A percentile compares a stretch with the other conserved stretches of the same genome.
phyloP scores from a whole-genome alignment of 2,329 filamentous ascomycete species.

The Dothistroma septosporum region DNA sequence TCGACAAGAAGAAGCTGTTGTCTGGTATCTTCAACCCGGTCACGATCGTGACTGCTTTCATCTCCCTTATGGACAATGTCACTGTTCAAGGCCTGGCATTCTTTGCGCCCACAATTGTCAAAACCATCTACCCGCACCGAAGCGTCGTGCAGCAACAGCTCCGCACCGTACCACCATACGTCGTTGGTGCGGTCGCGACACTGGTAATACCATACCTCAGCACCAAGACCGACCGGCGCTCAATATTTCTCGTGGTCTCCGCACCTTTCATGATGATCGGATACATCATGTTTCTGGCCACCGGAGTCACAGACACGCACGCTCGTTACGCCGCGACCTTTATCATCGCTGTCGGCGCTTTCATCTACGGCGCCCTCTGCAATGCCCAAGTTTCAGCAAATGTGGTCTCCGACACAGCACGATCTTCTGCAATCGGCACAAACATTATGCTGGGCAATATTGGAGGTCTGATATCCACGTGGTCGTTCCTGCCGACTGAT shows the following conservation, averaged over 20 bases:
- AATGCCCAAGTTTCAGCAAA: constrained; percentile 67
- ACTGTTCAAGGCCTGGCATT: constrained; percentile 68
- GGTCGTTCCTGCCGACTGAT: constrained; percentile 52
- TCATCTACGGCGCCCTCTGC: constrained; percentile 59
- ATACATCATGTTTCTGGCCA: constrained; percentile 67
- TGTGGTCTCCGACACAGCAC: constrained; percentile 66
- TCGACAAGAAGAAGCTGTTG: constrained; percentile 57
- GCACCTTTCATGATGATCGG: constrained; percentile 64
- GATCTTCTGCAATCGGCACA: constrained; percentile 61
- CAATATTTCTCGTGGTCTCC: constrained; percentile 57
- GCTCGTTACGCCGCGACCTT: constrained; percentile 69
- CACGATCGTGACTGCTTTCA: constrained; percentile 53
- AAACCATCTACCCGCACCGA: constrained; percentile 60
- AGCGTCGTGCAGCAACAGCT: constrained; percentile 62
- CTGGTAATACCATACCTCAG: constrained; percentile 58
- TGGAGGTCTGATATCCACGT: constrained; percentile 47
- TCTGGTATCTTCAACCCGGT: constrained; percentile 63
- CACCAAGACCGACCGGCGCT: constrained; percentile 57
- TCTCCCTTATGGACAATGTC: constrained; percentile 64
- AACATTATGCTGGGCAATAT: constrained; percentile 70
- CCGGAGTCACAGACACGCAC: constrained; percentile 36
- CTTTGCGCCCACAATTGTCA: constrained; percentile 67
- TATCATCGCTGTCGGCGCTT: constrained; percentile 61
- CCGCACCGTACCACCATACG: constrained; percentile 66
- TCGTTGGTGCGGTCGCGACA: constrained; percentile 65